Evolutionary conservation across 2,329 filamentous ascomycete genomes (phyloP), one percentile per base, ranked within the genome.

Genomic region (Fusarium luffae): DNA sequence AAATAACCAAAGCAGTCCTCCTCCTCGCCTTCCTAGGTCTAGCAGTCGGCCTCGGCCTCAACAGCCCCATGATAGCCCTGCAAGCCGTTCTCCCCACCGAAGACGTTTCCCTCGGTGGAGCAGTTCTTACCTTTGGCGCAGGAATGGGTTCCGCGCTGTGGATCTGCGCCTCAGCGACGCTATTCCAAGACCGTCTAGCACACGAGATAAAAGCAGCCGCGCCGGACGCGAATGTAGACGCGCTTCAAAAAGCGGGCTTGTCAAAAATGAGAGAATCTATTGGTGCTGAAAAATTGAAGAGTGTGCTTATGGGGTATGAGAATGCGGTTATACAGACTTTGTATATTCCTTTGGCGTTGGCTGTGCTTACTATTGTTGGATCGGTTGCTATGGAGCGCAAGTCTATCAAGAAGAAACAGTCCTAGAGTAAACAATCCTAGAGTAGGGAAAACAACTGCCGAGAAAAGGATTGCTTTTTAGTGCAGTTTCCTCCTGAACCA

Each of bases 151-250:
- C 69, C 4, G 54, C 72, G 0, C 8, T 74, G 23, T 74, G 72
- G 72, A 72, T 74, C 9, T 74, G 72, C 14, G 72, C 73, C 3
- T 72, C 72, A 3, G 72, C 72, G 6, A 74, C 71, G 4, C 30
- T 75, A 4, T 75, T 74, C 43, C 72, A 74, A 19, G 65, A 49
- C 5, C 72, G 72, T 0, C 55, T 74, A 1, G 25, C 52, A 0
- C 46, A 66, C 3, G 72, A 74, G 27, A 66, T 75, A 1, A 60
- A 70, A 13, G 14, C 47, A 4, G 46, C 64, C 14, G 56, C 72
- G 0, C 72, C 72, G 0, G 72, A 42, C 0, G 61, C 65, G 1
- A 64, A 75, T 2, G 48, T 63, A 5, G 63, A 65, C 1, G 21
- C n/a, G 0, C 30, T 75, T 1, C 59, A 59, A 27, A 50, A 72